Evolutionary conservation across 768 basidiomycete genomes (phyloP), one percentile per base, ranked within the genome.

Genomic region (Collybia mongolica): DNA sequence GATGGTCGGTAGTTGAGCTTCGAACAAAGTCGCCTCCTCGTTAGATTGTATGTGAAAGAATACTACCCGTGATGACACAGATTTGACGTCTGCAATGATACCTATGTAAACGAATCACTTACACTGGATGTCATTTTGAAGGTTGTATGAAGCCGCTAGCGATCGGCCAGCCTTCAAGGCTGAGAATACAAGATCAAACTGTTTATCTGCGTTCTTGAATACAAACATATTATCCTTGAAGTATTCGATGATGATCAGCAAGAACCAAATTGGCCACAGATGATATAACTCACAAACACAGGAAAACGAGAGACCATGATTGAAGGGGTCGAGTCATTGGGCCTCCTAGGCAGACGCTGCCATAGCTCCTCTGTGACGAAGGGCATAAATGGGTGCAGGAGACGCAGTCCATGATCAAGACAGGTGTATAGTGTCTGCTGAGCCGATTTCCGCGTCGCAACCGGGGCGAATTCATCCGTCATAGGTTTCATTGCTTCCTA

Each of bases 401-500:
- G 75, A 17, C 88, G 84, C 46, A 99, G 75, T 8, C 95, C 97
- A 53, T 86, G 71, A 60, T 99, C 97, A 36, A 99, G 79, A 65
- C 93, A 96, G 6, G 88, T 95, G 68, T 98, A 97, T 32, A 99
- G 72, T 0, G 96, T 98, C 70, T 98, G 92, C 63, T 97, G 95
- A 3, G 96, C 90, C 9, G 95, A 98, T 44, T 73, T 76, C 35
- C 86, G 83, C 7, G 79, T 82, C 11, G 75, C 75, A 1, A 73
- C 60, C 6, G 87, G 75, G 0, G 85, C 82, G 3, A 82, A 76
- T 19, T 86, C 82, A 56, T 97, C 95, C 1, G 93, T 93, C 83
- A 98, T 91, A 7, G 94, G 93, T 68, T 99, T 99, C 86, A 96
- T 97, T 2, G 93, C 97, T 80, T 99, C 96, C 93, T 96, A 65